Percentiles rank a stretch among this genome's conserved stretches.
phyloP scores from a whole-genome alignment of 1,284 basidiomycete species.

The Xerocomus nothofagi region DNA sequence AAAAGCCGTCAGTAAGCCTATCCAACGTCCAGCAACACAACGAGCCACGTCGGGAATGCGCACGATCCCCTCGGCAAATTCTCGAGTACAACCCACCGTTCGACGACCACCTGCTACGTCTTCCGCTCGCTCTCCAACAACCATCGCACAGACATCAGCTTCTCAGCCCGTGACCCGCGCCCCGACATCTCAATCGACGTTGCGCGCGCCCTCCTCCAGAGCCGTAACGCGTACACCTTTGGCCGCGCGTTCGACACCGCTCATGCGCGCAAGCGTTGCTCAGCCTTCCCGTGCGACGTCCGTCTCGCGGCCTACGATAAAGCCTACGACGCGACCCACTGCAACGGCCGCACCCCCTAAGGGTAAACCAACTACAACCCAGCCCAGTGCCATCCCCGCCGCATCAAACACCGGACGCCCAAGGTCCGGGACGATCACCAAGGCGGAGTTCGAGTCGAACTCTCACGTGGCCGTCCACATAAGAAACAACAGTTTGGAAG shows the following conservation, averaged over 20 bases:
- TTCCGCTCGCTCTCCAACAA: conserved; percentile 7
- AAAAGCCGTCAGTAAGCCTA: neutral
- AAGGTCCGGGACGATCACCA: conserved; percentile 31
- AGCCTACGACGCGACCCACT: conserved; percentile 7
- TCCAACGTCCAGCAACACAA: conserved; percentile 9
- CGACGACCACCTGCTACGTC: conserved; percentile 11
- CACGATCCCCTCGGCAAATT: neutral
- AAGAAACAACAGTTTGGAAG: conserved; percentile 26
- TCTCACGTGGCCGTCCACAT: conserved; percentile 20
- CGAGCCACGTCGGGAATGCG: conserved; percentile 9
- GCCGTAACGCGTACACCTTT: conserved; percentile 22
- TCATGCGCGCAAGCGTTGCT: neutral
- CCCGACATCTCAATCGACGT: conserved; percentile 27
- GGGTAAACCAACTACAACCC: conserved; percentile 8
- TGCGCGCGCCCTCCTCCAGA: conserved; percentile 16
- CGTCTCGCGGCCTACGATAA: conserved; percentile 12
- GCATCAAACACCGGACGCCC: conserved; percentile 12
- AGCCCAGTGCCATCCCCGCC: neutral
- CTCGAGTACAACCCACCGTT: conserved; percentile 12
- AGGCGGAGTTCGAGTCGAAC: conserved; percentile 28
- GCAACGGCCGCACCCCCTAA: neutral
- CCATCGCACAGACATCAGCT: conserved; percentile 3
- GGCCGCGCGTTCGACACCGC: conserved; percentile 18
- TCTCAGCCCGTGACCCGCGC: conserved; percentile 27
- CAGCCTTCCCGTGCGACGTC: conserved; percentile 12